phyloP scores from a whole-genome alignment of 176 grass and related monocot genomes.

The Tuctoria greenei region DNA sequence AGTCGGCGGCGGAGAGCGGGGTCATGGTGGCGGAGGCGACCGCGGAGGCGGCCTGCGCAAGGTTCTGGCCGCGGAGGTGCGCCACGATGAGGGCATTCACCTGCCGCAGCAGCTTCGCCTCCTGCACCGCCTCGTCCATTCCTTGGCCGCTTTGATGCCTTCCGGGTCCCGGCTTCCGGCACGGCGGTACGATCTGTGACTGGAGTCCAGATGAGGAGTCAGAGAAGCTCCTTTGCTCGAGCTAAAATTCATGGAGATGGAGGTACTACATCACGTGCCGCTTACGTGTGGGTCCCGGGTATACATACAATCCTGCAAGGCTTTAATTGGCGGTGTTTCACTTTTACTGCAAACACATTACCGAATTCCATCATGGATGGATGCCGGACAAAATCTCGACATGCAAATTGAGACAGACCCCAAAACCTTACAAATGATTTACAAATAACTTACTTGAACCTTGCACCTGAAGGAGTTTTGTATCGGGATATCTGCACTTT shows the following conservation, averaged over 20 bases:
- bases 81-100: conserved; percentile 81
- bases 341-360: no score
- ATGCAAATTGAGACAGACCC: no score
- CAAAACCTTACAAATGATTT: no score
- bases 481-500: no score
- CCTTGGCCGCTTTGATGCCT: not conserved
- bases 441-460: no score
- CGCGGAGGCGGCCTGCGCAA: conserved; percentile 64
- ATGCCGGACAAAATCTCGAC: no score
- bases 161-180: not conserved
- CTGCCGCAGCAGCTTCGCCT: conserved; percentile 78
- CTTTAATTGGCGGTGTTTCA: no score
- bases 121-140: conserved; percentile 83
- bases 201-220: not conserved
- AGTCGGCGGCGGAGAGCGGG: conserved; percentile 50
- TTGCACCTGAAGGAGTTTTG: no score
- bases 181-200: not conserved
- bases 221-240: not conserved
- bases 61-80: conserved; percentile 82
- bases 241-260: not conserved
- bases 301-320: not conserved
- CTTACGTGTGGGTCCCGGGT: not conserved
- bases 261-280: no score
- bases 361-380: no score
- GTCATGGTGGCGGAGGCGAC: conserved; percentile 88